Evolutionary conservation across 768 basidiomycete genomes (phyloP).

Genomic region (Hortiboletus flavorubellus): DNA sequence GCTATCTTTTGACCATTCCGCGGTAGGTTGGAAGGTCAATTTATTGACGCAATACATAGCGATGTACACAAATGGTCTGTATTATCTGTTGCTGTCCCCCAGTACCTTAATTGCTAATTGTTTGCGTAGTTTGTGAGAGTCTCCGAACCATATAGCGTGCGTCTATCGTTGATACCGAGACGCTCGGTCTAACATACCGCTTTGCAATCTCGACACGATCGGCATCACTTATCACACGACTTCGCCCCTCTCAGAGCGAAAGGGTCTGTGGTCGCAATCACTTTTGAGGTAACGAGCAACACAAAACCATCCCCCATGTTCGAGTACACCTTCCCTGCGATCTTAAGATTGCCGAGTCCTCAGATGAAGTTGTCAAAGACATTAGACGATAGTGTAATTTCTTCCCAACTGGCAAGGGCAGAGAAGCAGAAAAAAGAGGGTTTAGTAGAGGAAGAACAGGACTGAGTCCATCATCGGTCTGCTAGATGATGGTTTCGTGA

Average conservation of each 20-base stretch:
- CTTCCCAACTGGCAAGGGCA: too few relatives aligned
- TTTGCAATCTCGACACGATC: conserved; percentile 38
- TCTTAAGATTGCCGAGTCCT: conserved; percentile 24
- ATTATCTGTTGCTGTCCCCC: background rate
- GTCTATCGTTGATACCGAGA: background rate
- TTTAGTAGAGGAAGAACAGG: conserved; percentile 25
- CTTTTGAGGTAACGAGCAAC: conserved; percentile 19
- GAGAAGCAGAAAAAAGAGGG: conserved; percentile 29
- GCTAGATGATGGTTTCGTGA: background rate
- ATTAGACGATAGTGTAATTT: too few relatives aligned
- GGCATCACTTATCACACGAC: conserved; percentile 46
- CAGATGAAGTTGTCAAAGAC: too few relatives aligned
- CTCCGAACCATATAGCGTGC: conserved; percentile 19
- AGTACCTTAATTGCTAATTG: background rate
- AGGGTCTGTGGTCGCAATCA: conserved; percentile 1
- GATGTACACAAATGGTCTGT: conserved; percentile 15
- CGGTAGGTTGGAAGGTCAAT: conserved; percentile 9
- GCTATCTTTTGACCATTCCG: background rate
- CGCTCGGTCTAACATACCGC: background rate
- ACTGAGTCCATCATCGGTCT: conserved; percentile 39
- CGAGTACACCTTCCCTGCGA: conserved; percentile 25
- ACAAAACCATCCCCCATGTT: conserved; percentile 18
- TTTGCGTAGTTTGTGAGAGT: conserved; percentile 30
- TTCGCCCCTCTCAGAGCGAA: conserved; percentile 42
- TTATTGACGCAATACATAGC: conserved; percentile 18